Conservation (phyloP, 2,329 filamentous ascomycete genomes). For the Phaeosphaeriaceae sp. region DNA sequence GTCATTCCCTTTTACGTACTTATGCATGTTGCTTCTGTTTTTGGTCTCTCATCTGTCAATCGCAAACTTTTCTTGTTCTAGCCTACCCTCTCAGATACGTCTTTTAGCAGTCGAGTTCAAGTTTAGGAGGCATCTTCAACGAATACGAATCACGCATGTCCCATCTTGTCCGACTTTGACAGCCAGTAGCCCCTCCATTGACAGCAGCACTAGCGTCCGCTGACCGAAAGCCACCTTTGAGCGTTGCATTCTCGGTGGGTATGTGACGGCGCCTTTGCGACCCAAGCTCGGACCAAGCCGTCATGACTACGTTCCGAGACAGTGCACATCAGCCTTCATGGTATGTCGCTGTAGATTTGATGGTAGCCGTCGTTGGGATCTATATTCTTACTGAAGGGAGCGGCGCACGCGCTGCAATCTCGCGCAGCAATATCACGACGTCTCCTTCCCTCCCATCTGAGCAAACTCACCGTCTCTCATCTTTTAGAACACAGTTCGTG, state of each 20-base stretch:
- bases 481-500: not conserved
- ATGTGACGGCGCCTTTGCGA: constrained; percentile 7
- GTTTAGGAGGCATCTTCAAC: not conserved
- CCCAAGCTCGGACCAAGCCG: constrained; percentile 11
- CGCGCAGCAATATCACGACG: constrained; percentile 5
- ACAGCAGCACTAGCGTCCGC: not conserved
- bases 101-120: not conserved
- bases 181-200: not conserved
- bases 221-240: not conserved
- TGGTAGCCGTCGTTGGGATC: constrained; percentile 26
- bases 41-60: constrained; percentile 3
- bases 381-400: constrained; percentile 9
- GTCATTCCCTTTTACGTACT: constrained; percentile 28
- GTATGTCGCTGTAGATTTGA: constrained; percentile 23
- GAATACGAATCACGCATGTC: not conserved
- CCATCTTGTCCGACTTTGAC: not conserved
- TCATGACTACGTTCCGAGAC: constrained; percentile 29
- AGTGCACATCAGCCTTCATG: constrained; percentile 32
- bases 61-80: constrained; percentile 1
- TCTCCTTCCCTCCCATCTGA: not conserved
- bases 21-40: constrained; percentile 25
- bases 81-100: not conserved
- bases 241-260: not conserved
- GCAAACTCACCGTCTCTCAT: not conserved
- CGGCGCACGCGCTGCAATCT: constrained; percentile 6